Evolutionary conservation across 164 flowering plant genomes (phyloP).

Genomic region (Tetracentron sinense): DNA sequence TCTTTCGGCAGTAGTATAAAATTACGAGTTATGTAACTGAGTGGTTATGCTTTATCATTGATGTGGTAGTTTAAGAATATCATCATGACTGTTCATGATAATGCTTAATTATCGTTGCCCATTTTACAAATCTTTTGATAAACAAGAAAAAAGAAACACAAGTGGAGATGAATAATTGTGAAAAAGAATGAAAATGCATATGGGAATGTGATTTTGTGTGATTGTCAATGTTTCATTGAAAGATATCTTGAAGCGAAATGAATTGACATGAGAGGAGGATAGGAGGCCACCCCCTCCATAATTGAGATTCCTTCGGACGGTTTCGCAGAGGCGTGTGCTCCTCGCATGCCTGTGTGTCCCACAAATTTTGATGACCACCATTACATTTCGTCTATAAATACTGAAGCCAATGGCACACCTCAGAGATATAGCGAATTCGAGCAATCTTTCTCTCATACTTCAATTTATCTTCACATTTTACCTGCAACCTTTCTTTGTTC

Average conservation of each 20-base stretch:
- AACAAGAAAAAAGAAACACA: background rate
- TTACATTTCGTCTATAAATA: slow-evolving; percentile 32
- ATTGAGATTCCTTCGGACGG: slow-evolving; percentile 46
- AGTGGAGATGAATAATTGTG: too few relatives aligned
- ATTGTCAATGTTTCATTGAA: too few relatives aligned
- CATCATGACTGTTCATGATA: too few relatives aligned
- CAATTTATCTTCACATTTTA: background rate
- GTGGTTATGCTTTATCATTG: too few relatives aligned
- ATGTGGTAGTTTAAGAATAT: too few relatives aligned
- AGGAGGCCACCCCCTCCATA: slow-evolving; percentile 24
- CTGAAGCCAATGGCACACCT: background rate
- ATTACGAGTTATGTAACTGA: too few relatives aligned
- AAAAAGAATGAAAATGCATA: background rate
- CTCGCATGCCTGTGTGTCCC: slow-evolving; percentile 22
- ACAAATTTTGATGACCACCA: background rate
- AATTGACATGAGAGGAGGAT: slow-evolving; percentile 47
- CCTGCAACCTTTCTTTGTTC: background rate
- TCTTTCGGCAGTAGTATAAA: too few relatives aligned
- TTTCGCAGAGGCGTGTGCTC: too few relatives aligned
- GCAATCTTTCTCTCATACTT: background rate
- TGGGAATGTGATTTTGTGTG: too few relatives aligned
- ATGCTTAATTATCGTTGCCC: too few relatives aligned
- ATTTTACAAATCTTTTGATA: too few relatives aligned
- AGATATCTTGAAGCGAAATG: too few relatives aligned
- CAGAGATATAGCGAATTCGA: background rate